Evolutionary conservation across 495 filamentous ascomycete genomes (phyloP), one percentile per base, ranked within the genome.

Genomic region (Aspergillus olivimuriae): DNA sequence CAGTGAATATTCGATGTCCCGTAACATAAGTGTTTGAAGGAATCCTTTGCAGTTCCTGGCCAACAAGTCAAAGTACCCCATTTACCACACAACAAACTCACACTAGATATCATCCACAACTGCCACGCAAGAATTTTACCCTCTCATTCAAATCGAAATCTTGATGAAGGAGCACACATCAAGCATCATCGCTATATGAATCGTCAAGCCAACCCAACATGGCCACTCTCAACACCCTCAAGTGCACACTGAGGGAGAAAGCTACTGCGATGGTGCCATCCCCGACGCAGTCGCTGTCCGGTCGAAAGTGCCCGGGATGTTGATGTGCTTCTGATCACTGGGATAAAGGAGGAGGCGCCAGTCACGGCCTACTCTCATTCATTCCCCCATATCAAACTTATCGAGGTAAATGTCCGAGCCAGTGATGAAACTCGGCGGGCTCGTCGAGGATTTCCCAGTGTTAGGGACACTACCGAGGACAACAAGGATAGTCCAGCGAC

Each of bases 341-440:
- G 81, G 4, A 78, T 84, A 75, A 80, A 77, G 68, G 80, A 83
- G 45, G 63, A 77, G 52, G 73, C 76, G 4, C 79, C 78, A 4
- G 72, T 84, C 24, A 64, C 73, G 46, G 39, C 48, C 36, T 71
- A 77, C 1, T 76, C 75, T 21, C 71, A 73, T 68, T 57, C 81
- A 43, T 74, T 82, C 33, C 75, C 79, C 46, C 57, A 69, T 14
- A 78, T 63, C 47, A 73, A 63, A 45, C 44, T 83, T 20, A 31
- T 83, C 47, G 77, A 82, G 32, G 63, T 82, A 51, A 65, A 55
- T 39, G 66, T 83, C 42, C 15, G 61, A 55, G 69, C 68, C 41
- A 74, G 63, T 48, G 37, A 71, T 51, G 37, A 68, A 50, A 71
- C 61, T 41, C 70, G 68, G 41, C 54, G 43, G 24, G 35, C 47